Evolutionary conservation across 306 rosid species (phyloP), one percentile per base, ranked within the genome.

Genomic region (Oemleria cerasiformis): DNA sequence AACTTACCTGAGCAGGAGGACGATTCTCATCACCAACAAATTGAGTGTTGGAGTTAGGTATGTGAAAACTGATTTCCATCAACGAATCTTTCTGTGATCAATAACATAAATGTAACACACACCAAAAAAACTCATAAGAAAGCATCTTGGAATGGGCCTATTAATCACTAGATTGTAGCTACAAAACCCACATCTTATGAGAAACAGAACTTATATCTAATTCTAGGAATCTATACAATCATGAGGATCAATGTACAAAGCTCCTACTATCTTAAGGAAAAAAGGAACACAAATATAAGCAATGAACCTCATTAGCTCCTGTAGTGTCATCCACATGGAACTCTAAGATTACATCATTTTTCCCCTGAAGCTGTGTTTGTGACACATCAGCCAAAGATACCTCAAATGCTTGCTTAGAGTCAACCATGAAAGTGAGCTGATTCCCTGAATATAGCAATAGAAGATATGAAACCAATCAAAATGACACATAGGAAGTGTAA

Each of bases 321-420:
- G 96, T 89, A 42, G 99, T 94, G 75, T 91, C 97, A 83, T 95
- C 97, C 74, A 95, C 99, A 8, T 95, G 99, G 74, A 95, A 95
- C 85, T 91, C 97, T 85, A 95, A 83, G 50, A 87, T 82, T 56
- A 92, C 99, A 43, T 95, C 99, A 77, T 88, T 92, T 85, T 95
- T 95, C 65, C 99, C 99, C 82, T 88, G 96, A 81, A 89, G 95
- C 71, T 89, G 91, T 57, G 97, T 92, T 81, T 95, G 97, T 53
- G 96, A 84, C 75, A 95, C 99, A 80, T 95, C 99, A 4, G 99
- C 97, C 67, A 95, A 79, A 84, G 99, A 95, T 60, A 92, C 96
- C 81, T 95, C 99, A 83, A 95, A 95, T 71, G 96, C 96, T 92
- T 95, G 99, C 85, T 89, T 95, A 25, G 96, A 82, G 75, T 91